Evolutionary conservation across 2,329 filamentous ascomycete species (phyloP).

Genomic region (Epichloe festucae): DNA sequence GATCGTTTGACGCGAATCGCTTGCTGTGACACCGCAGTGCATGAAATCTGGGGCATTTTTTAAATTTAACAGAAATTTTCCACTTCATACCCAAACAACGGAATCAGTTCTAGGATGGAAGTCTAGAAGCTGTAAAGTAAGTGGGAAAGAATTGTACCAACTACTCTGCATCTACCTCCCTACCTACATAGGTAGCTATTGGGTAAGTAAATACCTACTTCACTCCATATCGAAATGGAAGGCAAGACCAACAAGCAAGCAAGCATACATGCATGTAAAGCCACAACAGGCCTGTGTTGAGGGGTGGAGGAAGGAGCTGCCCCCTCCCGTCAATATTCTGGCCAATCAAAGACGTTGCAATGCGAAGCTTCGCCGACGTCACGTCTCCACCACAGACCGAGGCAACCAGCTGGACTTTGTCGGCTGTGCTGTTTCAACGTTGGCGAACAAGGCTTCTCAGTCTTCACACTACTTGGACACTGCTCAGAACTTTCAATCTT

Average conservation of each 20-base stretch:
- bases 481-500: background rate
- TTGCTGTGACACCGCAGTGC: background rate
- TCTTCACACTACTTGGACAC: background rate
- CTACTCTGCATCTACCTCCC: background rate
- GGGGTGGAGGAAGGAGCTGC: background rate
- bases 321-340: background rate
- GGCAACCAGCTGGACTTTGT: background rate
- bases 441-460: background rate
- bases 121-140: background rate
- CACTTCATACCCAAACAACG: background rate
- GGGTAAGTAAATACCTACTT: background rate
- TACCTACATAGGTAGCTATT: too few relatives aligned
- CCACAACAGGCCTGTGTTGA: too few relatives aligned
- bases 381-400: background rate
- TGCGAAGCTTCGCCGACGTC: background rate
- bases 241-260: background rate
- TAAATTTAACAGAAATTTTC: background rate
- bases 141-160: background rate
- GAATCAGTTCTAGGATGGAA: background rate
- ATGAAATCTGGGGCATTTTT: background rate
- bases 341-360: background rate
- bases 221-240: background rate
- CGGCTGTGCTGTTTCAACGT: background rate
- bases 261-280: too few relatives aligned
- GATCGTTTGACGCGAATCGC: background rate